These are phyloP conservation scores for Nematocida homosporus DNA, from an alignment of 371 early-diverging fungal species.

Conservation along the genomic window DNA sequence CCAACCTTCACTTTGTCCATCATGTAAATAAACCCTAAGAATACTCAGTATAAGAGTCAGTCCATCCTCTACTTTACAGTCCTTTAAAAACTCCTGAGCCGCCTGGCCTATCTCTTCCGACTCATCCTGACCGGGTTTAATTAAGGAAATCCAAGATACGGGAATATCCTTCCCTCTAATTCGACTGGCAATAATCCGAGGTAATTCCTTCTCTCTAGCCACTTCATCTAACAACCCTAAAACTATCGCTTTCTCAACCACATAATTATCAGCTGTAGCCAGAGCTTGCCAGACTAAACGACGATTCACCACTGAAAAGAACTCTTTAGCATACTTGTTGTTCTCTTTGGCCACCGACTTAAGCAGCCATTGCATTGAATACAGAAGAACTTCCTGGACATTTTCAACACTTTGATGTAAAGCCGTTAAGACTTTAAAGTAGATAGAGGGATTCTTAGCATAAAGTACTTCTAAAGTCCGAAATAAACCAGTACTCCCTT, in stretches of 20 bases:
- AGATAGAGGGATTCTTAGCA: neutral
- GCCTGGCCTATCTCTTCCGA: slow-evolving; percentile 7
- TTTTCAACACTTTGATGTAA: slow-evolving; percentile 38
- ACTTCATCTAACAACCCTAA: slow-evolving; percentile 20
- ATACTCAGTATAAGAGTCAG: neutral
- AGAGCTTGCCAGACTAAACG: slow-evolving; percentile 30
- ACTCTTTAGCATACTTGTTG: neutral
- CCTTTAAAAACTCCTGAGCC: neutral
- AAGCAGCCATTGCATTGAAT: slow-evolving; percentile 10
- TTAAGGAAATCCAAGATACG: neutral
- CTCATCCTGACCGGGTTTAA: neutral
- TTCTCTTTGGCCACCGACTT: neutral
- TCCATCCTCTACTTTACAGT: neutral
- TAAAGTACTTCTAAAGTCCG: neutral
- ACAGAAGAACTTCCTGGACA: neutral
- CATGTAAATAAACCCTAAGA: no score
- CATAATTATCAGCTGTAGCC: neutral
- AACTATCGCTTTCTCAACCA: slow-evolving; percentile 21
- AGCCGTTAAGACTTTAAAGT: slow-evolving; percentile 42
- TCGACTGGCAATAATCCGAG: neutral
- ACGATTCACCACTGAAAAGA: slow-evolving; percentile 25
- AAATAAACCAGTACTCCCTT: slow-evolving; percentile 3
- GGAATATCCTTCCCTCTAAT: neutral
- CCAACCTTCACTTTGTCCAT: no score
- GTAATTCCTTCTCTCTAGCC: slow-evolving; percentile 14